Conservation (phyloP, 2,329 filamentous ascomycete genomes). For the Ascocoryne sarcoides region DNA sequence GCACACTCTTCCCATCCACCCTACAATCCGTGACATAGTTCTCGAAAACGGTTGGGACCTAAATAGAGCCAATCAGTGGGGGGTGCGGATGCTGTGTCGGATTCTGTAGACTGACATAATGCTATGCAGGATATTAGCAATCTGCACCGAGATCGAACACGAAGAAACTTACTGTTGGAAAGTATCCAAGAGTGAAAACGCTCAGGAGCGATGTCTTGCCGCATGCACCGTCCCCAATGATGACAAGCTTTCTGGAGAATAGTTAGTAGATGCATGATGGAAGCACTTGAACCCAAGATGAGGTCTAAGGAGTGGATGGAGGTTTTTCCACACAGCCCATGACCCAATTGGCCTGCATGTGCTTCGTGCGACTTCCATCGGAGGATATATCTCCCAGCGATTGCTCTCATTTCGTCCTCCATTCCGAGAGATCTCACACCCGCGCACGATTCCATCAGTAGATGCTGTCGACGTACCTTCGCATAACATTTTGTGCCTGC, state of each 20-base stretch:
- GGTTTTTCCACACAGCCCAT: background rate
- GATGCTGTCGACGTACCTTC: conserved; percentile 29
- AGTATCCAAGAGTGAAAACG: conserved; percentile 96
- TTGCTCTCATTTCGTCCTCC: background rate
- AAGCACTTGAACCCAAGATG: background rate
- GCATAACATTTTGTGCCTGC: conserved; percentile 35
- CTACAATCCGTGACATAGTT: conserved; percentile 99
- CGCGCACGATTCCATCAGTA: background rate
- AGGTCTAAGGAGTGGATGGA: background rate
- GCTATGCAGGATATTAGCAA: conserved; percentile 33
- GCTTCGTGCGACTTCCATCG: background rate
- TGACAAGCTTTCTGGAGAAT: conserved; percentile 73
- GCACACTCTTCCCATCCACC: conserved; percentile 97
- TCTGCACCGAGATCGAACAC: no score
- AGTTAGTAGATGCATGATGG: background rate
- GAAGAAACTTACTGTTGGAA: conserved; percentile 68
- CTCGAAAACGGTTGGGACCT: conserved; percentile 97
- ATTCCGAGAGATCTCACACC: background rate
- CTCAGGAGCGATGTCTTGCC: conserved; percentile 96
- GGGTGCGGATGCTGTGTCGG: conserved; percentile 1
- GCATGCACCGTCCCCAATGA: conserved; percentile 94
- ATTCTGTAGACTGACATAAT: conserved; percentile 34
- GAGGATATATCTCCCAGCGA: background rate
- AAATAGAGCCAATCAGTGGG: conserved; percentile 37
- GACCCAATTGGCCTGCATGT: background rate